These are phyloP conservation scores for Hippophae gyantsensis DNA, from an alignment of 306 rosid genomes.

Conservation along the genomic window DNA sequence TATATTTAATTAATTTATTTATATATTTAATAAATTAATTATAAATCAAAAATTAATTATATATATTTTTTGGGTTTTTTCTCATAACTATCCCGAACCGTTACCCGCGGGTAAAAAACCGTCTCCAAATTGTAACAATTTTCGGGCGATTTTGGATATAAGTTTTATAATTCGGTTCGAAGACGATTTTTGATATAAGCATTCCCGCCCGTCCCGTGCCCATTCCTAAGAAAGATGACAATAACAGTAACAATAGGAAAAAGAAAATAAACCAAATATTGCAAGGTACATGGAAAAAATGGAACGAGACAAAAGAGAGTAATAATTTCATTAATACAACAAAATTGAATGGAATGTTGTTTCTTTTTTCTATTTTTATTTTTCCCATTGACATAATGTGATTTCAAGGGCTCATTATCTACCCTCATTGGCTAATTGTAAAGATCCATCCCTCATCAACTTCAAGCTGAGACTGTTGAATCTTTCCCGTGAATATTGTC, in stretches of 20 bases:
- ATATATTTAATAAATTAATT: no score
- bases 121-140: no score
- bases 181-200: no score
- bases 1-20: no score
- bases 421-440: slow-evolving; percentile 35
- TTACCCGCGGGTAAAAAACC: accelerated
- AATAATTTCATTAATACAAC: slow-evolving; percentile 6
- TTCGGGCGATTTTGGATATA: no score
- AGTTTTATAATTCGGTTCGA: no score
- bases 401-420: slow-evolving; percentile 22
- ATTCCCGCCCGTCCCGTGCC: no score
- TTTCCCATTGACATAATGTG: background rate
- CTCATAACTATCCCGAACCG: accelerated
- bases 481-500: slow-evolving; percentile 55
- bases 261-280: slow-evolving; percentile 3
- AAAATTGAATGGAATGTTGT: slow-evolving; percentile 7
- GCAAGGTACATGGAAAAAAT: slow-evolving; percentile 13
- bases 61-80: no score
- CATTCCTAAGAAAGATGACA: no score
- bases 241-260: slow-evolving; percentile 1
- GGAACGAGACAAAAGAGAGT: background rate
- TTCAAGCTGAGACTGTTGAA: slow-evolving; percentile 51
- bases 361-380: background rate
- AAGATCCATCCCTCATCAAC: slow-evolving; percentile 49
- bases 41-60: no score